A percentile compares a stretch with the other conserved stretches of the same genome.
phyloP scores from a whole-genome alignment of 2,329 filamentous ascomycete species.

The Dryadomyces sulphureus region DNA sequence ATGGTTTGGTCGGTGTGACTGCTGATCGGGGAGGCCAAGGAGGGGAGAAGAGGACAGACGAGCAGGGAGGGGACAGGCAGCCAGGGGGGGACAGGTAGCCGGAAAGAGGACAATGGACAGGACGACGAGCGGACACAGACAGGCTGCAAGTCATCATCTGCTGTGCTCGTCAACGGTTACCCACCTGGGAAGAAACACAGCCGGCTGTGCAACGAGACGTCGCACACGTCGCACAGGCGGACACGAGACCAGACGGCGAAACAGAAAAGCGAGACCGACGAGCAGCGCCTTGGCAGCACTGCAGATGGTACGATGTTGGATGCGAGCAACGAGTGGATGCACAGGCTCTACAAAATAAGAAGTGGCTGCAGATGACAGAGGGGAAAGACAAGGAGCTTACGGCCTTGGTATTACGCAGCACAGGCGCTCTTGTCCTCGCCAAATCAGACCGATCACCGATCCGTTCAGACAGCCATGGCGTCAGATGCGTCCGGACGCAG shows the following conservation, averaged over 20 bases:
- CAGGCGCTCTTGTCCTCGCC: no score
- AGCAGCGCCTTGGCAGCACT: no score
- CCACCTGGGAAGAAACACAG: constrained; percentile 18
- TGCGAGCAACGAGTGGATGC: no score
- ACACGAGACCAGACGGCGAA: not conserved
- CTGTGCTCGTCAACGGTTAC: constrained; percentile 24
- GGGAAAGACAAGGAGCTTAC: no score
- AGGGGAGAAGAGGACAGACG: not conserved
- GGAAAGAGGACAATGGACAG: not conserved
- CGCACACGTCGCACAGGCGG: no score
- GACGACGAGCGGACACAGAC: not conserved
- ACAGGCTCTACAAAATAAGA: no score
- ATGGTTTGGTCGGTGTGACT: constrained; percentile 50
- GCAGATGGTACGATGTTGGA: no score
- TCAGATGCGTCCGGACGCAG: not conserved
- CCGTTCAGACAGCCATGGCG: not conserved
- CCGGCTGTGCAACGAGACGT: not conserved
- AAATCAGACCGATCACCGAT: not conserved
- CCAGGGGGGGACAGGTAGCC: not conserved
- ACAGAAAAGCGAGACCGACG: no score
- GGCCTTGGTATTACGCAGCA: no score
- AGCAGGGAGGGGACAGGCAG: not conserved
- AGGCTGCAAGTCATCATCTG: constrained; percentile 8
- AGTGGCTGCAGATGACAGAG: no score
- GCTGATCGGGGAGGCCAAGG: constrained; percentile 18